Percentiles rank a stretch among this genome's conserved stretches.
These are phyloP conservation scores for Lachnellula suecica DNA, from an alignment of 2,329 filamentous ascomycete species.

Conservation along the genomic window DNA sequence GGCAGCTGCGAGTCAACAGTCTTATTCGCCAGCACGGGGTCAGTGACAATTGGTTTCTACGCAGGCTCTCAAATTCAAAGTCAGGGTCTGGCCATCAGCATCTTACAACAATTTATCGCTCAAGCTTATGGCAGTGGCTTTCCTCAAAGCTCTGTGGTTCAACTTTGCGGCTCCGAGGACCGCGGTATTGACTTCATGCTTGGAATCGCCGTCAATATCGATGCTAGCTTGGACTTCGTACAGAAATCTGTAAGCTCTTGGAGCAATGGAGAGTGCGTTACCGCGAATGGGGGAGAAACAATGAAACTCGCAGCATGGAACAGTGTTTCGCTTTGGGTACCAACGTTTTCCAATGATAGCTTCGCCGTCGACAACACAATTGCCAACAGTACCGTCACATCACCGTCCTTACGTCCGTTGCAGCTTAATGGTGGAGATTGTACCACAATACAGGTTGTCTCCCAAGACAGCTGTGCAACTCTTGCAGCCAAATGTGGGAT, in stretches of 20 bases:
- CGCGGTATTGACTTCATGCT: neutral
- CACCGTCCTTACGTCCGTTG: too few species aligned
- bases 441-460: conserved; percentile 33
- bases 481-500: conserved; percentile 42
- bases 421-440: too few species aligned
- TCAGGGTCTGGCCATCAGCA: neutral
- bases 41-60: neutral
- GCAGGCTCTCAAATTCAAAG: neutral
- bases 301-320: too few species aligned
- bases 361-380: too few species aligned
- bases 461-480: conserved; percentile 37
- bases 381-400: too few species aligned
- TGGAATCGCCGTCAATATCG: too few species aligned
- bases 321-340: too few species aligned
- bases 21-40: neutral
- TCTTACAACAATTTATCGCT: neutral
- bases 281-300: too few species aligned
- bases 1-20: neutral
- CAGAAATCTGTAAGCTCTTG: neutral
- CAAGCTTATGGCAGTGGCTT: neutral
- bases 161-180: neutral
- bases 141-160: neutral
- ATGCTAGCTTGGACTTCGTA: neutral
- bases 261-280: too few species aligned
- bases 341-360: too few species aligned